Base-by-base conservation (phyloP, 495 filamentous ascomycete species). In the Penicillium coprophilum region DNA sequence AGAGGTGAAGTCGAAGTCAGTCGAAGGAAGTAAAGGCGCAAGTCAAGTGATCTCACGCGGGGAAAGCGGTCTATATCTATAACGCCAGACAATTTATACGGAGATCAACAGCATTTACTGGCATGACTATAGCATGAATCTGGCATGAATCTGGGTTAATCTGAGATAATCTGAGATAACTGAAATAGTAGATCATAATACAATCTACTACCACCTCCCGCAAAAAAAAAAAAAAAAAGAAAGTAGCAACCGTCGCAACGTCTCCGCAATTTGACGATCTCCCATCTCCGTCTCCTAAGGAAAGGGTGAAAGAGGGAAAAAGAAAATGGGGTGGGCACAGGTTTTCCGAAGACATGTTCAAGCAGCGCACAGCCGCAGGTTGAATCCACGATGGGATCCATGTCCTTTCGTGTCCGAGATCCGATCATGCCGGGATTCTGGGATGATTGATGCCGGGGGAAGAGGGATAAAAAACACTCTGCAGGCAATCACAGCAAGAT, bases 341-440 rank as follows among this genome's bases (percentile, higher is more conserved):
- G 48, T 39, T 44, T 50, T 60, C 39, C 56, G 55, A 20, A 44
- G 50, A 52, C 36, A 53, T 38, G 55, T 55, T 54, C 46, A 64
- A 55, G 47, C 58, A 58, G 58, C 58, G 41, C 41, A 43, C 27
- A 50, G 49, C 55, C 58, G 53, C 49, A 45, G 44, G 50, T 61
- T 56, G 51, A 71, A 89, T 88, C 62, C 82, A 80, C 4, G 80
- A 79, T 60, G 80, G 73, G 69, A 53, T 61, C 87, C 82, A 62
- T 84, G 73, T 38, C 50, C 49, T 52, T 23, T 59, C 63, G 31
- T 46, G 28, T 51, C 55, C 34, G 48, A 36, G 55, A 20, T 61
- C 24, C 50, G 39, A 56, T 51, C 36, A 36, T 48, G 36, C 45
- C 44, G 53, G 52, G 51, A 12, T 40, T 57, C 51, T 51, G 53